phyloP scores from a whole-genome alignment of 1,284 basidiomycete genomes.

The Cryptococcus maquisensis region DNA sequence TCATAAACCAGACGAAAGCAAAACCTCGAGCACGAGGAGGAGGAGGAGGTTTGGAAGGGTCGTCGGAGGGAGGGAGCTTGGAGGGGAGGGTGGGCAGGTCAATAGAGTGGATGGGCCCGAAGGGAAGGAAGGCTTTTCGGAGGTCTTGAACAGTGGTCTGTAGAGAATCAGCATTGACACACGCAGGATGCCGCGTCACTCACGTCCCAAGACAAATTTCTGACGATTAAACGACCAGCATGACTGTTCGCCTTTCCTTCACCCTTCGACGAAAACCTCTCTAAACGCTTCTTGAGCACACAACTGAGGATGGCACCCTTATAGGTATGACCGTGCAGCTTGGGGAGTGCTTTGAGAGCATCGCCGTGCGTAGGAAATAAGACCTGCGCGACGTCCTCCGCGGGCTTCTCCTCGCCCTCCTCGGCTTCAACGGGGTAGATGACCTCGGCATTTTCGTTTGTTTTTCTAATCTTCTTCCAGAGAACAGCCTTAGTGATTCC shows the following conservation, averaged over 20 bases:
- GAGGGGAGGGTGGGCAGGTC: constrained; percentile 62
- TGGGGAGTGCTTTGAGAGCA: constrained; percentile 69
- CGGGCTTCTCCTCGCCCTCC: constrained; percentile 13
- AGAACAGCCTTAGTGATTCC: constrained; percentile 67
- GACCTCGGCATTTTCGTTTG: constrained; percentile 62
- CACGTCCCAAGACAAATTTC: constrained; percentile 75
- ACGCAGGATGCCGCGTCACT: constrained; percentile 8
- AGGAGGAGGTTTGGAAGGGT: constrained; percentile 40
- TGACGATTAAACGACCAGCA: constrained; percentile 80
- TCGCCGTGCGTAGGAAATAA: constrained; percentile 68
- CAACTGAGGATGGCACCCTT: constrained; percentile 82
- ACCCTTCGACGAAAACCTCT: constrained; percentile 56
- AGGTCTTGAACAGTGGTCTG: constrained; percentile 80
- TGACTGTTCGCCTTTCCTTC: constrained; percentile 51
- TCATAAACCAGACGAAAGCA: constrained; percentile 93
- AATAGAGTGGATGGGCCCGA: constrained; percentile 82
- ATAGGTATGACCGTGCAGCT: constrained; percentile 90
- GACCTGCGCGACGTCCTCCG: constrained; percentile 58
- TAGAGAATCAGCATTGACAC: constrained; percentile 18
- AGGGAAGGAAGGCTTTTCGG: constrained; percentile 78
- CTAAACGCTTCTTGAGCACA: constrained; percentile 83
- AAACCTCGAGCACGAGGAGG: constrained; percentile 71
- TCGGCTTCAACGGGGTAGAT: constrained; percentile 59
- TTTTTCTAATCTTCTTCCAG: constrained; percentile 81
- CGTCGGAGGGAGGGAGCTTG: constrained; percentile 48